Percentiles rank a stretch among this genome's conserved stretches.
Evolutionary conservation across 352 stramenopile genomes (phyloP).

Genomic region (Plasmopara viticola): DNA sequence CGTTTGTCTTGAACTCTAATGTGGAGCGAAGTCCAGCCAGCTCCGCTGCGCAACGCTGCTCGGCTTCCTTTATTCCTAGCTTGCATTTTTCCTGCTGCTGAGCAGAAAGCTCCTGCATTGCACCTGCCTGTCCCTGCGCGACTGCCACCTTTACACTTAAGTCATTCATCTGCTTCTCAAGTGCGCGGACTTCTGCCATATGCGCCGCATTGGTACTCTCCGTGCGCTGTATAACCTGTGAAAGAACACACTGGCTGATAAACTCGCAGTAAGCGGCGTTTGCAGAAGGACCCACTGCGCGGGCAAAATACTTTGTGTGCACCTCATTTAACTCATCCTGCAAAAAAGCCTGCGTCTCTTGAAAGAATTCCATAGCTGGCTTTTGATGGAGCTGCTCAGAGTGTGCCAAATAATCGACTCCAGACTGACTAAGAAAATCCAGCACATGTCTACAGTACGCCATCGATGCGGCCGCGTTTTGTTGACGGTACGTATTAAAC

Average conservation of each 20-base stretch:
- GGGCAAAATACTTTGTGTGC: conserved; percentile 52
- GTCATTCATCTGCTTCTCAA: conserved; percentile 82
- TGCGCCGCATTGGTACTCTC: conserved; percentile 68
- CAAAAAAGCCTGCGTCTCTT: conserved; percentile 62
- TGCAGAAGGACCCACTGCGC: conserved; percentile 64
- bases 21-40: conserved; percentile 56
- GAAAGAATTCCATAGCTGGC: conserved; percentile 69
- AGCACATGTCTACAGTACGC: conserved; percentile 71
- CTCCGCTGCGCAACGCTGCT: conserved; percentile 66
- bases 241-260: conserved; percentile 67
- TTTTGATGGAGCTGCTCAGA: conserved; percentile 34
- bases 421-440: conserved; percentile 29
- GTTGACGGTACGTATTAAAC: conserved; percentile 55
- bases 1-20: conserved; percentile 83
- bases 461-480: conserved; percentile 82
- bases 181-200: conserved; percentile 61
- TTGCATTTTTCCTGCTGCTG: conserved; percentile 80
- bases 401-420: conserved; percentile 34
- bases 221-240: conserved; percentile 69
- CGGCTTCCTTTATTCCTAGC: conserved; percentile 63
- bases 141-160: conserved; percentile 77
- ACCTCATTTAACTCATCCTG: conserved; percentile 40
- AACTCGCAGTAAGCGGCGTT: conserved; percentile 81
- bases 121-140: conserved; percentile 68
- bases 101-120: conserved; percentile 72